Evolutionary conservation across 148 eudicot species (phyloP).

Genomic region (Nepenthes mirabilis): DNA sequence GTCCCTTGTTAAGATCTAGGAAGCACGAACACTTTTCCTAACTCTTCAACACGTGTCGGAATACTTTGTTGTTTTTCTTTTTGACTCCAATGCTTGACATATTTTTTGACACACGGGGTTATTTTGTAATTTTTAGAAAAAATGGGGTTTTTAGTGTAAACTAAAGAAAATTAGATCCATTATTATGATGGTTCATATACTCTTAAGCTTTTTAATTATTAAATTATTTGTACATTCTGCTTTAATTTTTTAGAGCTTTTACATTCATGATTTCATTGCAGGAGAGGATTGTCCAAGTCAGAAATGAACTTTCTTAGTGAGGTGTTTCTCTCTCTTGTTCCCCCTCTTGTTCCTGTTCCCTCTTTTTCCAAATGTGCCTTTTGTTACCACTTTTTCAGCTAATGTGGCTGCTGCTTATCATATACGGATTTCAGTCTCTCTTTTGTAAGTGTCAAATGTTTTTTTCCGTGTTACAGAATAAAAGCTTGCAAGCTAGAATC

Average conservation of each 20-base stretch:
- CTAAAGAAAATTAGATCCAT: too few relatives aligned
- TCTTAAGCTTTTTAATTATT: background rate
- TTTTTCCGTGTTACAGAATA: slow-evolving; percentile 38
- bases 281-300: slow-evolving; percentile 90
- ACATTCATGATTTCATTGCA: slow-evolving; percentile 18
- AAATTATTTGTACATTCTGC: background rate
- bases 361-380: background rate
- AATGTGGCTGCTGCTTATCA: background rate
- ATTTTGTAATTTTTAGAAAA: too few relatives aligned
- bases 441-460: background rate
- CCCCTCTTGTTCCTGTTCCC: background rate
- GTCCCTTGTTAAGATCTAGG: too few relatives aligned
- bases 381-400: background rate
- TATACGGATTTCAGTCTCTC: too few relatives aligned
- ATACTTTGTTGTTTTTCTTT: too few relatives aligned
- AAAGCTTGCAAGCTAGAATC: slow-evolving; percentile 48
- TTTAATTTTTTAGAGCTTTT: background rate
- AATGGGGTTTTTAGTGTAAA: too few relatives aligned
- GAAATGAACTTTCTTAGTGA: slow-evolving; percentile 65
- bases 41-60: too few relatives aligned
- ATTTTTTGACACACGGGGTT: too few relatives aligned
- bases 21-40: too few relatives aligned
- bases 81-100: too few relatives aligned
- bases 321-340: slow-evolving; percentile 24
- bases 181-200: too few relatives aligned